These are phyloP conservation scores for Toxoplasma gondii DNA, from an alignment of 169 alveolate genomes.

Conservation along the genomic window DNA sequence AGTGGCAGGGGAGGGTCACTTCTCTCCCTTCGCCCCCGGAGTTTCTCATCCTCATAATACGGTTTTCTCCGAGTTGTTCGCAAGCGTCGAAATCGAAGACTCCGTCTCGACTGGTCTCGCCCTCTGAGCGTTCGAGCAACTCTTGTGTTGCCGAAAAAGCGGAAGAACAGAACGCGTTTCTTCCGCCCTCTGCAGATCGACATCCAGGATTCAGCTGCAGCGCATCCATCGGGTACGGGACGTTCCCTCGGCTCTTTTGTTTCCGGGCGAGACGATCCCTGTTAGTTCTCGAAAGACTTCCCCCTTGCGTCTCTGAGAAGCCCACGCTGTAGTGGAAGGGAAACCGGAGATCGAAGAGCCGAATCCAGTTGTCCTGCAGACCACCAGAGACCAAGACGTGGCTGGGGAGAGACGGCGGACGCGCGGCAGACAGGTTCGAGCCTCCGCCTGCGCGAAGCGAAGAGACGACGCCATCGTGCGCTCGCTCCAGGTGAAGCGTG, in stretches of 20 bases:
- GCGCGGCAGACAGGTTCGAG: neutral
- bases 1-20: neutral
- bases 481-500: slow-evolving; percentile 36
- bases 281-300: too few relatives aligned
- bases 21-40: neutral
- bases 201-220: slow-evolving; percentile 21
- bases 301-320: neutral
- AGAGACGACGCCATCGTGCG: slow-evolving; percentile 61
- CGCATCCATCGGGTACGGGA: slow-evolving; percentile 65
- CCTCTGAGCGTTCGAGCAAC: neutral
- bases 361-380: slow-evolving; percentile 63
- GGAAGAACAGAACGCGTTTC: neutral
- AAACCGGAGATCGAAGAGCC: slow-evolving; percentile 63
- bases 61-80: neutral
- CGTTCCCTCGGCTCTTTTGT: neutral
- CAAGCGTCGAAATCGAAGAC: neutral
- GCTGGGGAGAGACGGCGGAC: slow-evolving; percentile 16
- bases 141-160: neutral
- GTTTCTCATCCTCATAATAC: neutral
- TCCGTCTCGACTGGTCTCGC: neutral
- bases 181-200: neutral
- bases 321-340: slow-evolving; percentile 59
- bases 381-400: slow-evolving; percentile 61
- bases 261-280: too few relatives aligned
- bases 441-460: slow-evolving; percentile 50